Evolutionary conservation across 1,284 basidiomycete genomes (phyloP).

Genomic region (Moesziomyces sp.): DNA sequence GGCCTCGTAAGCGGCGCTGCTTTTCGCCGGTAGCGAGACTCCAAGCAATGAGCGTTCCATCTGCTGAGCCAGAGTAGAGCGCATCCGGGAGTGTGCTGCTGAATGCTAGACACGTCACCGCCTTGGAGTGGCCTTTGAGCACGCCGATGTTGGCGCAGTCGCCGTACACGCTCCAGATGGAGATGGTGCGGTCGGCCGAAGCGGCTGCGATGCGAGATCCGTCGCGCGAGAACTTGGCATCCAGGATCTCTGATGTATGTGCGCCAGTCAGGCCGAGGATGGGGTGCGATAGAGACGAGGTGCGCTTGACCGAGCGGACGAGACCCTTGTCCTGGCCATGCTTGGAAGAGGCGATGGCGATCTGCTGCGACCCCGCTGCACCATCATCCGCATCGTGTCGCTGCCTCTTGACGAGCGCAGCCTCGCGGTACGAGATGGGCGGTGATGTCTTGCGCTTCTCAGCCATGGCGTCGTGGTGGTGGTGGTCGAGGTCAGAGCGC

Average conservation of each 20-base stretch:
- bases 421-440: slow-evolving; percentile 35
- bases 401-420: slow-evolving; percentile 56
- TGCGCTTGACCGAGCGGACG: slow-evolving; percentile 54
- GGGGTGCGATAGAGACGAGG: slow-evolving; percentile 51
- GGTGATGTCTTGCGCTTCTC: slow-evolving; percentile 62
- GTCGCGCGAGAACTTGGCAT: slow-evolving; percentile 61
- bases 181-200: slow-evolving; percentile 60
- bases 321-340: slow-evolving; percentile 55
- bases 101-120: slow-evolving; percentile 62
- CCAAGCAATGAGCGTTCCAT: slow-evolving; percentile 65
- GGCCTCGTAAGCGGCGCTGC: slow-evolving; percentile 59
- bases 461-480: slow-evolving; percentile 39
- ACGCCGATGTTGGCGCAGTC: slow-evolving; percentile 62
- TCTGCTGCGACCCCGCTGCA: slow-evolving; percentile 20
- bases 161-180: slow-evolving; percentile 65
- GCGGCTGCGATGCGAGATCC: slow-evolving; percentile 60
- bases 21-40: slow-evolving; percentile 55
- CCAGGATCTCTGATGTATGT: slow-evolving; percentile 61
- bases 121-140: slow-evolving; percentile 61
- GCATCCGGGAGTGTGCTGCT: slow-evolving; percentile 35
- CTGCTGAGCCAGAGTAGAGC: slow-evolving; percentile 65
- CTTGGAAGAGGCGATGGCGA: slow-evolving; percentile 55
- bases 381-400: slow-evolving; percentile 49
- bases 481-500: not conserved
- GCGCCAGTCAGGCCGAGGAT: slow-evolving; percentile 62